Conservation (phyloP, 441 rosid genomes). For the Cnidoscolus chayamansa region DNA sequence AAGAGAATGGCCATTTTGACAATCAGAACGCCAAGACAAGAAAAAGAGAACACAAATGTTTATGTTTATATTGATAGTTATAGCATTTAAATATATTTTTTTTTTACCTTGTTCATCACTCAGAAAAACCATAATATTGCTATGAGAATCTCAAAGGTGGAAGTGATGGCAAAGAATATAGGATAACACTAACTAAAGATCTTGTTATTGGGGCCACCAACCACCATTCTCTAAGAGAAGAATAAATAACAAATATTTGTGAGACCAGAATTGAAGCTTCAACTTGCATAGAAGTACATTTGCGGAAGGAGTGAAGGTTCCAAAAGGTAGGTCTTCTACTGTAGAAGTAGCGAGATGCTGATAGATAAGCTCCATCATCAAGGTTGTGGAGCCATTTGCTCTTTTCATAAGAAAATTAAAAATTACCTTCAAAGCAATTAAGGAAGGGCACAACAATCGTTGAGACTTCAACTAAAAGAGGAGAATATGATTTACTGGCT, state of each 20-base stretch:
- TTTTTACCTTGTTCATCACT: neutral
- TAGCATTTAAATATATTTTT: neutral
- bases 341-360: no score
- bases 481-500: neutral
- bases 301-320: neutral
- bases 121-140: neutral
- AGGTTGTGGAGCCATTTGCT: neutral
- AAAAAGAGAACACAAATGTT: neutral
- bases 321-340: no score
- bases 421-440: neutral
- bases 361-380: neutral
- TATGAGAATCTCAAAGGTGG: neutral
- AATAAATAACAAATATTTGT: neutral
- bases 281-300: neutral
- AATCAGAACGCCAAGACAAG: neutral
- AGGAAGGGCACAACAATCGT: neutral
- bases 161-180: neutral
- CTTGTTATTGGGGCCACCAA: neutral
- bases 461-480: neutral
- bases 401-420: neutral
- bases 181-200: neutral
- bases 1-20: neutral
- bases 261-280: neutral
- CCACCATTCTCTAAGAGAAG: neutral
- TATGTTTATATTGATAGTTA: neutral